Base-by-base conservation (phyloP, 2,329 filamentous ascomycete species). In the Colletotrichum costaricense region DNA sequence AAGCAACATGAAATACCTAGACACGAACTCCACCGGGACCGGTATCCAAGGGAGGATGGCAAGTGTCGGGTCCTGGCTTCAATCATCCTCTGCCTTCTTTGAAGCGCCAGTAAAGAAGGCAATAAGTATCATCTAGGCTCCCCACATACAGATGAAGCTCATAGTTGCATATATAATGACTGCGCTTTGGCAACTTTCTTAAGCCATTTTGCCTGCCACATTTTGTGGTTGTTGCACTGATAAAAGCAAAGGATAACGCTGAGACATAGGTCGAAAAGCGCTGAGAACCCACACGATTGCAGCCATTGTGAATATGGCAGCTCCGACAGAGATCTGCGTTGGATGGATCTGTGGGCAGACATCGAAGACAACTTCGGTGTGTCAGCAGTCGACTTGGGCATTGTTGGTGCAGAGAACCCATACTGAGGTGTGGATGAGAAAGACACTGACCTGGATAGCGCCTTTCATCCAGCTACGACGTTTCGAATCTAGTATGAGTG, bases 61-160 rank as follows among this genome's bases (percentile, higher is more conserved):
- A 24, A 26, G 69, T 11, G 62, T 30, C 56, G 73, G 73, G 2
- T 60, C 69, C 8, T 69, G 30, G 5, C 56, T 65, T 69, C 73
- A 73, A 30, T 6, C 28, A 54, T 64, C 24, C 28, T 55, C 42
- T 5, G 65, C 5, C 11, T 38, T 46, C 35, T 30, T 52, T 14
- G 62, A 35, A 12, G 60, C 52, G 8, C 65, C 46, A 22, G 22
- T 42, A 49, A 66, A 62, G 52, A 69, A 74, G 26, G 28, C 26
- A 3, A 65, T 28, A 12, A 74, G 65, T 3, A 62, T 35, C n/a
- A 60, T 35, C 65, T 22, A 73, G 26, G 54, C 66, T 19, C 56
- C 73, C 73, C 69, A 75, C 60, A 73, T 69, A 3, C 65, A 66
- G 9, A 75, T 49, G 60, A 73, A 69, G 42, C 69, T 73, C 2